Percentiles rank a stretch among this genome's conserved stretches.
Conservation (phyloP, 2,329 filamentous ascomycete genomes). For the Monilinia aucupariae region DNA sequence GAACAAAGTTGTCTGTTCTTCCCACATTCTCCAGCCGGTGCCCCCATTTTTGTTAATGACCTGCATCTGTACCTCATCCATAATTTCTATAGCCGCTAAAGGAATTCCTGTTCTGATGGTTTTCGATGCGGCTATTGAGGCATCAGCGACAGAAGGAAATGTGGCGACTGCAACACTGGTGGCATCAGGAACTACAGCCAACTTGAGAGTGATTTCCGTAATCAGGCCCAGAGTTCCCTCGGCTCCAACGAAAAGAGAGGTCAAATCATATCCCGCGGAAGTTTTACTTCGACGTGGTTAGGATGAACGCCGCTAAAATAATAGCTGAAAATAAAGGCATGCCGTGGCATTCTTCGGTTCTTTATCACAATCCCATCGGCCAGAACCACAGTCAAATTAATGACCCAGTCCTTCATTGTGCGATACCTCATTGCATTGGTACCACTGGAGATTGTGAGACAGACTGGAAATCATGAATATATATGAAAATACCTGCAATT, state of each 20-base stretch:
- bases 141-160: conserved; percentile 69
- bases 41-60: conserved; percentile 69
- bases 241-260: conserved; percentile 70
- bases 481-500: conserved; percentile 45
- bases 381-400: conserved; percentile 74
- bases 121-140: conserved; percentile 64
- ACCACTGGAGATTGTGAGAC: conserved; percentile 43
- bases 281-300: conserved; percentile 48
- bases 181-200: conserved; percentile 68
- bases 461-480: background rate
- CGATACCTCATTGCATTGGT: conserved; percentile 77
- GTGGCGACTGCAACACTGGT: conserved; percentile 71
- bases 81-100: conserved; percentile 54
- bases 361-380: conserved; percentile 75
- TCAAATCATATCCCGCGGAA: conserved; percentile 77
- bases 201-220: conserved; percentile 77
- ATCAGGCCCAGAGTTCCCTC: conserved; percentile 77
- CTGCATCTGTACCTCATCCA: conserved; percentile 81
- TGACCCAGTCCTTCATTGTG: conserved; percentile 83
- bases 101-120: conserved; percentile 55
- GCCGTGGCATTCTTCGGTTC: conserved; percentile 62
- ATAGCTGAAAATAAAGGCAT: background rate
- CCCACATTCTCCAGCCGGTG: conserved; percentile 62
- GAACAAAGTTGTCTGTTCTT: conserved; percentile 69
- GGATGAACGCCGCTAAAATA: background rate